Percentiles rank a stretch among this genome's conserved stretches.
Conservation (phyloP, 139 green algal species). For the Tetradesmus obliquus region DNA sequence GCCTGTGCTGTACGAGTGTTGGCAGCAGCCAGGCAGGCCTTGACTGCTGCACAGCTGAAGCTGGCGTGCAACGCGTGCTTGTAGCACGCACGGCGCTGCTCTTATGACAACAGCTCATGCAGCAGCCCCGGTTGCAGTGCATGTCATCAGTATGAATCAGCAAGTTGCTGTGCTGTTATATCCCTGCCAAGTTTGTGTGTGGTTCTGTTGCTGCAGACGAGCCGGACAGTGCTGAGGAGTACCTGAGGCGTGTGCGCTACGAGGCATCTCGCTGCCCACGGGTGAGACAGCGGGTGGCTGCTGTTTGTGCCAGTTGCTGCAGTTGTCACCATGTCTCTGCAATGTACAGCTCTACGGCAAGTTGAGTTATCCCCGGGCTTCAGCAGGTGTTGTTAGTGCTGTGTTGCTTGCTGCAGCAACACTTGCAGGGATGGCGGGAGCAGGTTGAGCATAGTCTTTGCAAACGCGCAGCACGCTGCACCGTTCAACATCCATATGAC, state of each 20-base stretch:
- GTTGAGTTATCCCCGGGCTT: no score
- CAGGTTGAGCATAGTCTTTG: background rate
- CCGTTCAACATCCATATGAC: no score
- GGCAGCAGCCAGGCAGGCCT: background rate
- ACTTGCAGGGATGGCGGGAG: background rate
- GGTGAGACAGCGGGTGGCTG: background rate
- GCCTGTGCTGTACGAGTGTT: background rate
- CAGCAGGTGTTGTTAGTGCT: background rate
- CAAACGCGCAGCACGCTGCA: background rate
- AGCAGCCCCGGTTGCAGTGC: background rate
- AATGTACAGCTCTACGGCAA: no score
- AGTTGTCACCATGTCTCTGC: background rate
- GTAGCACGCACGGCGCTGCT: no score
- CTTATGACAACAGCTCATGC: background rate
- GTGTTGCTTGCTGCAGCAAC: background rate
- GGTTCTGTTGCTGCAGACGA: constrained; percentile 28
- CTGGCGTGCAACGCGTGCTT: background rate
- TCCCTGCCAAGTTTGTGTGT: background rate
- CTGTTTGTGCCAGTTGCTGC: background rate
- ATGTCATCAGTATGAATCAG: background rate
- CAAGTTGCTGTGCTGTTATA: background rate
- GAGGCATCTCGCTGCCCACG: constrained; percentile 57
- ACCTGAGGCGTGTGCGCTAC: constrained; percentile 61
- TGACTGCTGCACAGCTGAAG: background rate
- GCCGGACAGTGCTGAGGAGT: constrained; percentile 59